A percentile compares a stretch with the other conserved stretches of the same genome.
phyloP scores from a whole-genome alignment of 805 yeast genomes.

The Lipomyces lipofer region DNA sequence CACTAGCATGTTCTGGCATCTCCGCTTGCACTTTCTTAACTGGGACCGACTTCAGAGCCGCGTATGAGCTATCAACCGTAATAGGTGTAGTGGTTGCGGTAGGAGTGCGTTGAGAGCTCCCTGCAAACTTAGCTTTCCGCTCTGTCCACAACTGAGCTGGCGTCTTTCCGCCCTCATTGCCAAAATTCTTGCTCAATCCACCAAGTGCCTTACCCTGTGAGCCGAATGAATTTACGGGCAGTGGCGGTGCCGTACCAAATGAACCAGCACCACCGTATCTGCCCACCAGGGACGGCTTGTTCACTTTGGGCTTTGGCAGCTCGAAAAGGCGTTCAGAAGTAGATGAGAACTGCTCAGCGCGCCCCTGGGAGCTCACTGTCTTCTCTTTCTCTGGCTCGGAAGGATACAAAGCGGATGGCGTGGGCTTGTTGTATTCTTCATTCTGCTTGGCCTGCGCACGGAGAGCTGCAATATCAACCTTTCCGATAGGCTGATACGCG shows the following conservation, averaged over 20 bases:
- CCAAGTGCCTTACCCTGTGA: constrained; percentile 12
- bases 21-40: constrained; percentile 24
- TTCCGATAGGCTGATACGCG: constrained; percentile 63
- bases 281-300: constrained; percentile 45
- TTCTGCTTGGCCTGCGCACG: constrained; percentile 40
- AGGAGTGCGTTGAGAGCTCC: too few relatives aligned
- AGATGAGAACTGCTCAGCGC: constrained; percentile 39
- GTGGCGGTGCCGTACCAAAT: constrained; percentile 42
- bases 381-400: constrained; percentile 33
- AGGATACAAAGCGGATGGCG: constrained; percentile 20
- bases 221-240: constrained; percentile 49
- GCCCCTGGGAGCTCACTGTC: constrained; percentile 36
- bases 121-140: constrained; percentile 57
- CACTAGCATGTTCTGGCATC: constrained; percentile 15
- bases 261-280: constrained; percentile 37
- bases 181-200: constrained; percentile 63
- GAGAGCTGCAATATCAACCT: constrained; percentile 52
- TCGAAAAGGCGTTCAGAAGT: constrained; percentile 57
- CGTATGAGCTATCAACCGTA: too few relatives aligned
- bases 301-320: constrained; percentile 63
- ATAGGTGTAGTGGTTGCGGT: too few relatives aligned
- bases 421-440: constrained; percentile 9
- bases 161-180: constrained; percentile 73
- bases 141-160: constrained; percentile 98
- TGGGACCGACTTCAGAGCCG: neutral